These are phyloP conservation scores for Eimeria zaria DNA, from an alignment of 169 alveolate species.

Conservation along the genomic window DNA sequence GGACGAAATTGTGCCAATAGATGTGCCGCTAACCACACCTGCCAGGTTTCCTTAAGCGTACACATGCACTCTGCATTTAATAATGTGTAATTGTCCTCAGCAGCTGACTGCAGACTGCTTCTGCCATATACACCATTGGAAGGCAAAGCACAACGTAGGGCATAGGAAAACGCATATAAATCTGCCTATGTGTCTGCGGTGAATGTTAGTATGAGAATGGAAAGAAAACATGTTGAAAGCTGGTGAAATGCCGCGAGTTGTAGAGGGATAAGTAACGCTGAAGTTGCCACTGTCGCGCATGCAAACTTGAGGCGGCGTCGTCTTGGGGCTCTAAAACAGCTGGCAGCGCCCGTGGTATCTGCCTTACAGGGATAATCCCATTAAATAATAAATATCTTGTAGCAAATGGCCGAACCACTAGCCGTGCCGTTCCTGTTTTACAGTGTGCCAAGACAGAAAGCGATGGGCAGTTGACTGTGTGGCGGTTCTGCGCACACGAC, in stretches of 20 bases:
- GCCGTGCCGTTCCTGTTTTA: background rate
- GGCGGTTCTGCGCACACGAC: constrained; percentile 21
- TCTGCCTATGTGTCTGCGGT: background rate
- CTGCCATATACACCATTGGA: background rate
- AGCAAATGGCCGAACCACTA: background rate
- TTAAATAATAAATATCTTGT: background rate
- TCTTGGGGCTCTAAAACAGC: constrained; percentile 44
- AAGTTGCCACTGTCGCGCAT: background rate
- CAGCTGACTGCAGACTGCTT: background rate
- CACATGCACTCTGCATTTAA: background rate
- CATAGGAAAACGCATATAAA: background rate
- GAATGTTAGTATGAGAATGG: background rate
- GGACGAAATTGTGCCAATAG: background rate
- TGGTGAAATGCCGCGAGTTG: background rate
- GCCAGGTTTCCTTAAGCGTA: background rate
- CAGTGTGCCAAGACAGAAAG: constrained; percentile 19
- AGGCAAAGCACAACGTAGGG: background rate
- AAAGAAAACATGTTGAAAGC: background rate
- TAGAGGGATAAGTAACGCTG: background rate
- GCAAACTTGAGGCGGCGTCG: constrained; percentile 36
- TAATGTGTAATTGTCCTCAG: background rate
- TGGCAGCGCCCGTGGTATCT: constrained; percentile 7
- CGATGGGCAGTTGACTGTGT: constrained; percentile 37
- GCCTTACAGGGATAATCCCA: background rate
- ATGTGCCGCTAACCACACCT: background rate